Percentiles rank a stretch among this genome's conserved stretches.
Conservation (phyloP, 1,139 yeast genomes). For the Blastobotrys persicus region DNA sequence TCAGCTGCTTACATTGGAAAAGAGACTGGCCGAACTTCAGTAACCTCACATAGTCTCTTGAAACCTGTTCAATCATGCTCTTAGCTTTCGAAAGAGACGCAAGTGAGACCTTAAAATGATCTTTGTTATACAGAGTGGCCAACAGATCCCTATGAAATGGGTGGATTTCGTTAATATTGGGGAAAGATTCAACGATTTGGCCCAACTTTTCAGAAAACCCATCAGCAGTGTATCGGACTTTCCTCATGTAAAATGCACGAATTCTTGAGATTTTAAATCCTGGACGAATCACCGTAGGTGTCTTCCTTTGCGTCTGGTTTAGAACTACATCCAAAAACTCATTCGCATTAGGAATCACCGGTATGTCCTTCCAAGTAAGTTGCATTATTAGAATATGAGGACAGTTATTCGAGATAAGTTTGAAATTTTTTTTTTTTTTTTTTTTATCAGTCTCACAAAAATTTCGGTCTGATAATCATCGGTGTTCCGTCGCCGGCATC, state of each 20-base stretch:
- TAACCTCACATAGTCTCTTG: conserved; percentile 90
- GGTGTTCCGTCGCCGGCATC: too few relatives aligned
- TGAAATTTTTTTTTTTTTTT: conserved; percentile 9
- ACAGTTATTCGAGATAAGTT: neutral
- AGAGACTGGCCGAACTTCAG: conserved; percentile 95
- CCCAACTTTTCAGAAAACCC: conserved; percentile 91
- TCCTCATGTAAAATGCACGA: conserved; percentile 97
- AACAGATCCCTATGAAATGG: conserved; percentile 97
- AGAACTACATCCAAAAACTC: conserved; percentile 95
- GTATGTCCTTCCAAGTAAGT: conserved; percentile 97
- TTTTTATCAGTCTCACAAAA: conserved; percentile 9
- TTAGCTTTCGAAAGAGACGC: conserved; percentile 95
- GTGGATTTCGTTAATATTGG: conserved; percentile 94
- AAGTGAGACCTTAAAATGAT: conserved; percentile 95
- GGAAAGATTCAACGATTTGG: conserved; percentile 83
- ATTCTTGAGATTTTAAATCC: conserved; percentile 96
- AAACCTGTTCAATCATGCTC: conserved; percentile 89
- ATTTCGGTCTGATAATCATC: too few relatives aligned
- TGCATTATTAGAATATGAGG: conserved; percentile 57
- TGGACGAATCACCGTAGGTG: conserved; percentile 96
- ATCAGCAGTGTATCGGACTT: conserved; percentile 92
- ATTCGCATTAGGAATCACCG: conserved; percentile 87
- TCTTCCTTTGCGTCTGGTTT: conserved; percentile 96
- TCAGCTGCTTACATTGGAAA: conserved; percentile 97
- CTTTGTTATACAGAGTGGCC: conserved; percentile 96